A percentile compares a stretch with the other conserved stretches of the same genome.
These are phyloP conservation scores for Penicillium sp. DNA, from an alignment of 2,329 filamentous ascomycete genomes.

Conservation along the genomic window DNA sequence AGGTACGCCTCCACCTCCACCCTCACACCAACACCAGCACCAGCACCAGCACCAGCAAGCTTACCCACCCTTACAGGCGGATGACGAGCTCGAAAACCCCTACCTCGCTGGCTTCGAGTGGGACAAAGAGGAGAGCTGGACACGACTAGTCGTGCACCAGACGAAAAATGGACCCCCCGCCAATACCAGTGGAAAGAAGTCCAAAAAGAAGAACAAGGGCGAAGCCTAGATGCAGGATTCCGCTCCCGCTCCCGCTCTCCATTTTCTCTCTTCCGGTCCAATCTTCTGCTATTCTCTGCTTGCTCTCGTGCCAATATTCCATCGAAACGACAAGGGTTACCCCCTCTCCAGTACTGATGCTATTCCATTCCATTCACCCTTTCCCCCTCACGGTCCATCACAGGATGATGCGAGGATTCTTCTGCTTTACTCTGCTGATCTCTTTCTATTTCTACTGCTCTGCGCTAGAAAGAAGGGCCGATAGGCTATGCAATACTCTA, in stretches of 20 bases:
- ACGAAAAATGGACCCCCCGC: constrained; percentile 64
- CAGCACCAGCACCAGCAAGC: no score
- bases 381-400: neutral
- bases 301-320: neutral
- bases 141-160: constrained; percentile 83
- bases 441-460: neutral
- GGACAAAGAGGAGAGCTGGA: constrained; percentile 92
- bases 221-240: constrained; percentile 41
- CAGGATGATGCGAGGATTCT: neutral
- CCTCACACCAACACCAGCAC: neutral
- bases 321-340: constrained; percentile 18
- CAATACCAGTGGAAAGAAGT: constrained; percentile 52
- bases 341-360: constrained; percentile 17
- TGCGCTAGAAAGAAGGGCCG: neutral
- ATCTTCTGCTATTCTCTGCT: constrained; percentile 8
- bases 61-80: constrained; percentile 61
- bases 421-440: neutral
- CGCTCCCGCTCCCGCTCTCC: no score
- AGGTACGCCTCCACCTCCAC: constrained; percentile 62
- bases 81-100: constrained; percentile 86
- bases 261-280: constrained; percentile 3
- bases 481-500: neutral
- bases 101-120: constrained; percentile 95
- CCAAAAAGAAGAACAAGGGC: constrained; percentile 64
- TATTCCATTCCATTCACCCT: neutral